These are phyloP conservation scores for Moesziomyces aphidis DNA, from an alignment of 1,284 basidiomycete genomes.

Conservation along the genomic window DNA sequence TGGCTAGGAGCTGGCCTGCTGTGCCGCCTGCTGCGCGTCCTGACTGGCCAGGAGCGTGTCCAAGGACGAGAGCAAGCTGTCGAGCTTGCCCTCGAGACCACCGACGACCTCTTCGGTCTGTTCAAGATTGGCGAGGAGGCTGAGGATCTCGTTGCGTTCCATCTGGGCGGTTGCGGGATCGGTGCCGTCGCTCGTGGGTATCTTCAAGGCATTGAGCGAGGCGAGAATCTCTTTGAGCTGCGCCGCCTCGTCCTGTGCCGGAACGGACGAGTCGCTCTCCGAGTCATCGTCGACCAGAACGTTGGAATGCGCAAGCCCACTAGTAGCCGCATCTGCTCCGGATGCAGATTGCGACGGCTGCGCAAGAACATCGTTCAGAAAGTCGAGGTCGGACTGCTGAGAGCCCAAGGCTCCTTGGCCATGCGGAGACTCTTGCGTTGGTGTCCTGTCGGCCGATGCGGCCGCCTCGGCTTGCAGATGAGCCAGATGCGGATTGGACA, in stretches of 20 bases:
- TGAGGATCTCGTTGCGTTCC: conserved; percentile 41
- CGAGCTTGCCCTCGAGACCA: conserved; percentile 42
- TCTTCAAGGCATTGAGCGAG: conserved; percentile 38
- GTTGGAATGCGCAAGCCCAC: conserved; percentile 6
- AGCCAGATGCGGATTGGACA: conserved; percentile 19
- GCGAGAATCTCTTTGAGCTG: conserved; percentile 46
- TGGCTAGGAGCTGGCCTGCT: conserved; percentile 11
- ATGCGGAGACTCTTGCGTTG: conserved; percentile 35
- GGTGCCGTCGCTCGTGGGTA: conserved; percentile 26
- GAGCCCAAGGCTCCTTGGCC: conserved; percentile 19
- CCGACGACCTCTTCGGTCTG: conserved; percentile 48
- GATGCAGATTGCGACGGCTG: conserved; percentile 2
- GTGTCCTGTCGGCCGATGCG: conserved; percentile 23
- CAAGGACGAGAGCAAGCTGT: conserved; percentile 34
- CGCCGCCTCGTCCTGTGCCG: conserved; percentile 28
- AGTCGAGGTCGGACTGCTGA: conserved; percentile 39
- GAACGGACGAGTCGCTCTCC: background rate
- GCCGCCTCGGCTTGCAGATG: conserved; percentile 14
- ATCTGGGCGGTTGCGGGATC: conserved; percentile 24
- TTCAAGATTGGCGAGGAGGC: conserved; percentile 39
- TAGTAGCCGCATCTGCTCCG: background rate
- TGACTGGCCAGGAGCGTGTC: conserved; percentile 39
- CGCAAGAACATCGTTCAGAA: conserved; percentile 38
- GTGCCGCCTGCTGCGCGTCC: conserved; percentile 37
- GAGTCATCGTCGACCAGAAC: background rate